Evolutionary conservation across 768 basidiomycete genomes (phyloP), one percentile per base, ranked within the genome.

Genomic region (Ramaria sp.): DNA sequence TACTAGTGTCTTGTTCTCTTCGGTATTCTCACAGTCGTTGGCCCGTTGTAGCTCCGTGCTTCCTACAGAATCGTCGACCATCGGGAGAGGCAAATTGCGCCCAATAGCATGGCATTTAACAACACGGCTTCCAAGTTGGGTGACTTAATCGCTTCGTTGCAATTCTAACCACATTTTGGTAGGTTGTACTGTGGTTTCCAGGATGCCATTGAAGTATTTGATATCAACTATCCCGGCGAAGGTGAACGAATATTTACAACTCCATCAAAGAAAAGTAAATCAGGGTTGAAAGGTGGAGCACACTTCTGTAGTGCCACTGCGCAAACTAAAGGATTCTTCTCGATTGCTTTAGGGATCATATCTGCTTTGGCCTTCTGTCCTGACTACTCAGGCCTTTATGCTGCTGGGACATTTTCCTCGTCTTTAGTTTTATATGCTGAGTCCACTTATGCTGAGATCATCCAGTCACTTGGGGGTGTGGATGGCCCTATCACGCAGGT

Each of bases 11-110:
- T 32, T 24, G n/a, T 22, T 37, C 20, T 47, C 34, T 10, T 39
- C 22, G 38, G 18, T 32, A 50, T 24, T 20, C 24, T 45, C 28
- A 60, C 3, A 16, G 7, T 25, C 37, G 18, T 48, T 57, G 37
- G 36, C 49, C 52, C 45, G 30, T 24, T 59, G 37, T 63, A 96
- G 94, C 77, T 90, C 18, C 80, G 94, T 16, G 95, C 93, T 0
- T 93, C 90, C 0, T 97, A 98, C 66, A 74, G 75, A 38, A 95
- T 97, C 37, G 78, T 97, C 9, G 93, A 97, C 65, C 94, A 98
- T 61, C 74, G 86, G n/a, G 95, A 97, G 68, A 78, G 93, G 30
- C 81, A 89, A 52, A 73, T 96, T 38, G 92, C 90, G 0, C 93
- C 95, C 0, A 85, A 91, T 52, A 80, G 81, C 60, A 71, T 97